Base-by-base conservation (phyloP, 2,329 filamentous ascomycete species). In the Fusarium nodosum region DNA sequence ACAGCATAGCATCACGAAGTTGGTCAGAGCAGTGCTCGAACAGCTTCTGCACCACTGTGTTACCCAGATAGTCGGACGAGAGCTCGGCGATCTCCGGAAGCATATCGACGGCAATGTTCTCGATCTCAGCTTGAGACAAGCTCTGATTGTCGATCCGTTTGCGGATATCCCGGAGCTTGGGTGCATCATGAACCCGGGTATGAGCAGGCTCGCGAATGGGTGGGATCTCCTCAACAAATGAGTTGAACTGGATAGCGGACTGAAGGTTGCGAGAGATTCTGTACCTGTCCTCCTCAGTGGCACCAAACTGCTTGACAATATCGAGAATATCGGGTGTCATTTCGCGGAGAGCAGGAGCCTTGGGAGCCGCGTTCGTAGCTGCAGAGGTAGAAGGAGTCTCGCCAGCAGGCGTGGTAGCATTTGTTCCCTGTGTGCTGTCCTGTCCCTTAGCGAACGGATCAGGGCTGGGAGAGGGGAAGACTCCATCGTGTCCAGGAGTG, bases 31-130 rank as follows among this genome's bases (percentile, higher is more conserved):
- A 98, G 81, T 93, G 93, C 79, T 99, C 95, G 77, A 99, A 99
- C 46, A 99, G 85, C 82, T 99, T 99, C 82, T 99, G 96, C 20
- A 99, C 95, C n/a, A 99, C 96, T 0, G 96, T 99, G 82, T 99
- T 99, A 73, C 96, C 96, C 33, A 99, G 87, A 75, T 99, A 99
- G 80, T 99, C 96, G 0, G 95, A 97, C 4, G 96, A 88, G 26
- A 99, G 85, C 80, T 99, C 96, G 6, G 94, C 93, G 77, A 99
- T 96, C 79, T 99, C 96, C 12, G 95, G 93, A 18, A 99, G 87
- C 96, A 99, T 99, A 67, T 93, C 93, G 65, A 93, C 86, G 41
- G 96, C 96, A 68, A 96, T 97, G 69, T 90, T 91, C 80, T 99
- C 96, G 72, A 98, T 97, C 79, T 99, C 96, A 20, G 90, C 85